Base-by-base conservation (phyloP, 148 eudicot genomes). In the Silene uniflora region DNA sequence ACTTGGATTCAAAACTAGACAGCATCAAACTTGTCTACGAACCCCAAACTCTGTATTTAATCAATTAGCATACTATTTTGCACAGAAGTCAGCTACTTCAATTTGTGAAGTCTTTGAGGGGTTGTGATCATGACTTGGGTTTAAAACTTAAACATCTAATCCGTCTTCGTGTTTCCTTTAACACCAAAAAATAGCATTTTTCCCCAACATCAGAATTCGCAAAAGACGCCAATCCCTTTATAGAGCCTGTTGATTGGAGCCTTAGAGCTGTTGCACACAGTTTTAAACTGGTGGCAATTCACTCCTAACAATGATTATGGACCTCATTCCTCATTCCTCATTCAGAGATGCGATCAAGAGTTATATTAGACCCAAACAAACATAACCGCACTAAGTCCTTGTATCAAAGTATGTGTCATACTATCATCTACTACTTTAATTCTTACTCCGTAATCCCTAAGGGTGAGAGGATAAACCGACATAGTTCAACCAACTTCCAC, bases 261-360 rank as follows among this genome's bases (percentile, higher is more conserved):
- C 27, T n/a, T 14, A 65, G 6, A 68, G 11, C 55, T 46, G 56
- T 22, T 46, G 23, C 13, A 69, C 35, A 47, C 22, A 6, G 59
- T 69, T 69, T 24, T 47, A 29, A 69, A 69, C 47, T 21, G 72
- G 18, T 32, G n/a, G 21, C 7, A 16, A 39, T n/a, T 21, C 24
- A 19, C 13, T 69, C 10, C 58, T 47, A 46, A 69, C 29, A 9
- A 5, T 21, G 72, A 46, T 69, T 69, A 69, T 47, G 72, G 29
- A 47, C 72, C 72, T 69, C 58, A 69, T 44, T 55, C 72, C 72
- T 69, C 58, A 69, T 44, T 55, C 22, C 59, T 46, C 72, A 46
- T 5, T 69, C 58, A 69, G 32, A 47, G 11, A 22, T 61, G 29
- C 17, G 12, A 9, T 61, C 65, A 1, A 24, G 25, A 60, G 25